Conservation (phyloP, 2,329 filamentous ascomycete species). For the Fusarium temperatum region DNA sequence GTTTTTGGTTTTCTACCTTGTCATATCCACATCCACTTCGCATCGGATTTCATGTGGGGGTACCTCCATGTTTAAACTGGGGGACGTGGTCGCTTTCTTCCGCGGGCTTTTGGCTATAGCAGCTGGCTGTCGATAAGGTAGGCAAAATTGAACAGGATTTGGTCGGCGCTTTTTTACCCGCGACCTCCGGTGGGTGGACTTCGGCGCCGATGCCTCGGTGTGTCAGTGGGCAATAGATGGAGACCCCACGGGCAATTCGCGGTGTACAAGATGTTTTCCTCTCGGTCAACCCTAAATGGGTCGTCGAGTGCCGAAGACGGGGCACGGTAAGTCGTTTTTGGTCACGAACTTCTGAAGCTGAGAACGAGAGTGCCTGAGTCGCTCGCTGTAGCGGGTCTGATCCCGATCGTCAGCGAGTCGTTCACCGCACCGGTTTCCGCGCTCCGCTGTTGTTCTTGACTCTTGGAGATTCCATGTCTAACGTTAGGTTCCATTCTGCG, state of each 20-base stretch:
- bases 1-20: background rate
- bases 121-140: background rate
- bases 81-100: conserved; percentile 20
- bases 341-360: conserved; percentile 22
- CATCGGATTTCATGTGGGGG: conserved; percentile 41
- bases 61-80: conserved; percentile 23
- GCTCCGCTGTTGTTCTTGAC: conserved; percentile 9
- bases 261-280: conserved; percentile 20
- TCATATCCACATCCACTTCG: conserved; percentile 11
- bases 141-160: conserved; percentile 14
- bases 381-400: conserved; percentile 9
- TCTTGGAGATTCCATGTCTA: background rate
- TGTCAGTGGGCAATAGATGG: conserved; percentile 25
- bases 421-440: conserved; percentile 23
- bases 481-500: background rate
- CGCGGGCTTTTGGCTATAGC: conserved; percentile 10
- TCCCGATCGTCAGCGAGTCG: conserved; percentile 4
- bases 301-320: conserved; percentile 10
- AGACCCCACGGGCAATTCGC: conserved; percentile 29
- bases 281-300: conserved; percentile 31
- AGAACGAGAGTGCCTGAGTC: conserved; percentile 7
- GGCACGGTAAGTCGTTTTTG: conserved; percentile 18
- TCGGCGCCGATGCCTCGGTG: conserved; percentile 35
- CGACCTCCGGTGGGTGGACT: conserved; percentile 22
- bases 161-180: conserved; percentile 27